These are phyloP conservation scores for Urochloa ruziziensis DNA, from an alignment of 176 grass and related monocot species.

Conservation along the genomic window DNA sequence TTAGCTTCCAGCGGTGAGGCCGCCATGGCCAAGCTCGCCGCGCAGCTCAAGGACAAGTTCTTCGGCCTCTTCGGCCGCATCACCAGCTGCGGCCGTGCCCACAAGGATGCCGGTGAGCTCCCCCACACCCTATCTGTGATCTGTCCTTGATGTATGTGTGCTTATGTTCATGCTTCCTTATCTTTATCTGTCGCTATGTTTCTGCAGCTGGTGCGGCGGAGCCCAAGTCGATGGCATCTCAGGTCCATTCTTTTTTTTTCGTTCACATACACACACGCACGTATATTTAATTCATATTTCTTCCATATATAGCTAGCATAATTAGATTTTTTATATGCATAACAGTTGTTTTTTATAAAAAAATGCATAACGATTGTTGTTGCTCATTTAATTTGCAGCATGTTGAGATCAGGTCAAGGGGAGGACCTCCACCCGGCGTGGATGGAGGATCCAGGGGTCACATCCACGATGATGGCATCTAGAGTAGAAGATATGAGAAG, in stretches of 20 bases:
- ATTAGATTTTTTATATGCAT: background rate
- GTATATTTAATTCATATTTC: too few species aligned
- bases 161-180: background rate
- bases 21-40: conserved; percentile 47
- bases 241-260: conserved; percentile 27
- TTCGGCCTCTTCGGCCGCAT: conserved; percentile 38
- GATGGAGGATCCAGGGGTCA: background rate
- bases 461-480: background rate
- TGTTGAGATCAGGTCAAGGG: conserved; percentile 36
- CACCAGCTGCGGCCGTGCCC: conserved; percentile 29
- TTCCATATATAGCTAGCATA: too few species aligned
- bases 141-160: background rate
- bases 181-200: background rate
- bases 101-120: conserved; percentile 22
- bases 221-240: background rate
- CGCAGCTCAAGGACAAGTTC: conserved; percentile 48
- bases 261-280: too few species aligned
- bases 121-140: too few species aligned
- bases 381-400: background rate
- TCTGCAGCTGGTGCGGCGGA: background rate
- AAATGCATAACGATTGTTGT: background rate
- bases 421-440: background rate
- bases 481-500: background rate
- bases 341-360: too few species aligned
- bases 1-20: background rate